These are phyloP conservation scores for Cryphonectria radicalis DNA, from an alignment of 2,329 filamentous ascomycete species.

Conservation along the genomic window DNA sequence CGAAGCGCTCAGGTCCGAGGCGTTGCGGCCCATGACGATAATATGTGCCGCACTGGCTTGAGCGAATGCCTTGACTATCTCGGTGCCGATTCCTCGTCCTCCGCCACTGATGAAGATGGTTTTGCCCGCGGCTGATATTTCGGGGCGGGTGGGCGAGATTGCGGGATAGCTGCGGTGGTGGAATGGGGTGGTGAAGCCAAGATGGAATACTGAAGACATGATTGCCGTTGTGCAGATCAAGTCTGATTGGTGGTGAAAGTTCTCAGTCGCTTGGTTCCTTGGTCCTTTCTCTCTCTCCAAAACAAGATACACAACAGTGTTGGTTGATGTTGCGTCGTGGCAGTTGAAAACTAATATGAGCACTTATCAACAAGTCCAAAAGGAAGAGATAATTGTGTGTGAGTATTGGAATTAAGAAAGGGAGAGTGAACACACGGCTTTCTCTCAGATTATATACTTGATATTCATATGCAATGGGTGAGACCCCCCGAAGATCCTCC, in stretches of 20 bases:
- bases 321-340: neutral
- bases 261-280: neutral
- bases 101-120: slow-evolving; percentile 56
- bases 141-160: slow-evolving; percentile 34
- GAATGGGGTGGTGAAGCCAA: slow-evolving; percentile 12
- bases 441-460: neutral
- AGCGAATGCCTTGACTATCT: slow-evolving; percentile 51
- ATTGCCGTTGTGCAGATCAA: neutral
- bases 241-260: neutral
- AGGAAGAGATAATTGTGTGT: neutral
- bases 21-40: slow-evolving; percentile 47
- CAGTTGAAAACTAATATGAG: neutral
- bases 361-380: neutral
- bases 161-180: slow-evolving; percentile 33
- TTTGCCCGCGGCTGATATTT: slow-evolving; percentile 43
- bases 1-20: slow-evolving; percentile 32
- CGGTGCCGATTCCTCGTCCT: slow-evolving; percentile 55
- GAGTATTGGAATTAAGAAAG: neutral
- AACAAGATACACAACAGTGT: neutral
- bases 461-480: neutral
- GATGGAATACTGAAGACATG: neutral
- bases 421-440: neutral
- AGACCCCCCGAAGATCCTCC: neutral
- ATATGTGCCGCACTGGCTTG: slow-evolving; percentile 58
- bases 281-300: too few relatives aligned